These are phyloP conservation scores for Zymoseptoria tritici DNA, from an alignment of 2,329 filamentous ascomycete genomes.

Conservation along the genomic window DNA sequence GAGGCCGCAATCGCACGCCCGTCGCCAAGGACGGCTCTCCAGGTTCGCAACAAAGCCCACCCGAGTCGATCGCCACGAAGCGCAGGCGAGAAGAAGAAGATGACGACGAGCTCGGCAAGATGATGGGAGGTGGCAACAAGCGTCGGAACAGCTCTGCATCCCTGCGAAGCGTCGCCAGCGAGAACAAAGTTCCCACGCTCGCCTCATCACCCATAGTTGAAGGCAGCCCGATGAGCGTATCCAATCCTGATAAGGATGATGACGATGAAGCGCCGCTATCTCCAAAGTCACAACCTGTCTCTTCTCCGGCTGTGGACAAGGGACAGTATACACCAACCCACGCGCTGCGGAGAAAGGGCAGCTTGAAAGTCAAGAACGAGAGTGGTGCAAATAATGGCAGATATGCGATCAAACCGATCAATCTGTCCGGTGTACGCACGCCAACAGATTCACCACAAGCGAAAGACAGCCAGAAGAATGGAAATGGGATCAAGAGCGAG, in stretches of 20 bases:
- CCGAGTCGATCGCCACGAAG: conserved; percentile 58
- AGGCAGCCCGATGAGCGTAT: conserved; percentile 7
- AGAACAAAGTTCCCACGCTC: neutral
- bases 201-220: neutral
- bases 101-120: conserved; percentile 81
- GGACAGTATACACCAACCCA: conserved; percentile 4
- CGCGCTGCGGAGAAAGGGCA: conserved; percentile 37
- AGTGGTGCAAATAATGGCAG: conserved; percentile 22
- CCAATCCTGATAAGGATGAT: conserved; percentile 1
- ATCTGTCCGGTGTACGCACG: conserved; percentile 2
- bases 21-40: conserved; percentile 26
- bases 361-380: conserved; percentile 39
- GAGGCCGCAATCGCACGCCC: conserved; percentile 15
- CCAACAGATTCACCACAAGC: neutral
- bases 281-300: conserved; percentile 8
- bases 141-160: conserved; percentile 35
- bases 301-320: neutral
- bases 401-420: conserved; percentile 24
- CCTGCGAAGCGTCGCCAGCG: conserved; percentile 10
- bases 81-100: conserved; percentile 87
- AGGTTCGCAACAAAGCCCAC: conserved; percentile 16
- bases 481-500: conserved; percentile 8
- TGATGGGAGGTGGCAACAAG: conserved; percentile 46
- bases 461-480: neutral
- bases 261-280: conserved; percentile 1